These are phyloP conservation scores for Triglochin maritima DNA, from an alignment of 106 monocot genomes.

Conservation along the genomic window DNA sequence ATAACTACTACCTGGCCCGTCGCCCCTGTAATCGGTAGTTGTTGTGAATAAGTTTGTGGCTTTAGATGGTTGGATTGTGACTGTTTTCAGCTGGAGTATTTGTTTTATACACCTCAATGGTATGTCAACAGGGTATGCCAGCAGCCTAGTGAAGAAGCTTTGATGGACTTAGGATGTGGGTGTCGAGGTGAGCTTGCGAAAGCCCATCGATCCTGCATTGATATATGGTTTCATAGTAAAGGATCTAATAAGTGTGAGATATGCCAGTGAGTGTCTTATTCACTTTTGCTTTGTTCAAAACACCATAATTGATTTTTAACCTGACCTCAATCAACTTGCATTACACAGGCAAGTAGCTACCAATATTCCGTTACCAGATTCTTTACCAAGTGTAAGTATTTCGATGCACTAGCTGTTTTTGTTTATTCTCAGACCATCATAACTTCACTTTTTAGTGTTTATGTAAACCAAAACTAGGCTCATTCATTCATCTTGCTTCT, in stretches of 20 bases:
- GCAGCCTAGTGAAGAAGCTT: conserved; percentile 61
- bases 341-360: conserved; percentile 65
- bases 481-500: too few relatives aligned
- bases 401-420: not conserved
- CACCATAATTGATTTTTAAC: too few relatives aligned
- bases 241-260: conserved; percentile 98
- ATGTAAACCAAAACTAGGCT: too few relatives aligned
- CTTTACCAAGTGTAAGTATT: conserved; percentile 66
- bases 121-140: conserved; percentile 59
- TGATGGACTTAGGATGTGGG: conserved; percentile 76
- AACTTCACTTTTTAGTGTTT: too few relatives aligned
- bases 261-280: conserved; percentile 70
- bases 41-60: too few relatives aligned
- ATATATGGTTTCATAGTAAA: conserved; percentile 68
- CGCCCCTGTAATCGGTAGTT: too few relatives aligned
- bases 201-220: conserved; percentile 77
- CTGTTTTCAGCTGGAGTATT: too few relatives aligned
- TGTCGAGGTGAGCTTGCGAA: conserved; percentile 89
- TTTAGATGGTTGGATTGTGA: too few relatives aligned
- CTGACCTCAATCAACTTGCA: not conserved
- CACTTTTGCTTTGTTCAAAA: not conserved
- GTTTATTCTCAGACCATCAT: too few relatives aligned
- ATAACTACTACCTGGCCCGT: too few relatives aligned
- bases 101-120: too few relatives aligned
- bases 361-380: conserved; percentile 65